Evolutionary conservation across 2,329 filamentous ascomycete species (phyloP), one percentile per base, ranked within the genome.

Genomic region (Hirsutella rhossiliensis): DNA sequence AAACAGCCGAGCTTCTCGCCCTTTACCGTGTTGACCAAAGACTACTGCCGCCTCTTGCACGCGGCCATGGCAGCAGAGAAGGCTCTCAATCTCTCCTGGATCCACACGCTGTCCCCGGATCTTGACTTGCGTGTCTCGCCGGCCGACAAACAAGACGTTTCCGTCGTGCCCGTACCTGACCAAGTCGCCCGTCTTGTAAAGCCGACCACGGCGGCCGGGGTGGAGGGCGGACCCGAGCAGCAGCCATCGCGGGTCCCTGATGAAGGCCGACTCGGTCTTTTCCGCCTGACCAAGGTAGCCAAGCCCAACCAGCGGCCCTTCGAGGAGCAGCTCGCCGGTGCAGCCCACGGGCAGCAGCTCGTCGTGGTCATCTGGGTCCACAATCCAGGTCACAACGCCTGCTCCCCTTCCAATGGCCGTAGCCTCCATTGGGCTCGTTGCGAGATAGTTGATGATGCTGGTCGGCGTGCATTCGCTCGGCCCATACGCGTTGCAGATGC

Each of bases 151-250:
- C 20, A 6, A 3, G 3, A 38, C 4, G 18, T 4, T 20, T 5
- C 37, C 37, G 37, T 38, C 37, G 18, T 8, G 4, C 3, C 11
- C 6, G 20, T 38, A 11, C n/a, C 37, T 11, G 3, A 27, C 37
- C 18, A 38, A 12, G 37, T 38, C 37, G 37, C 37, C 37, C 12
- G 37, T 38, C 45, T 64, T 65, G 50, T 72, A 73, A 2, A 66
- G 46, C 20, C 18, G 23, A 5, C 5, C n/a, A 18, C 30, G 11
- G 4, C 4, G 57, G 58, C 11, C 43, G 42, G n/a, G 6, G 11
- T 0, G 47, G 45, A 7, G 45, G 43, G 19, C 11, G 11, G 30
- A 12, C 11, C 39, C 12, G 43, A 45, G 11, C 28, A 29, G 18
- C 44, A 53, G 40, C 45, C 45, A 46, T 6, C 28, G 17, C 2